phyloP scores from a whole-genome alignment of 805 yeast genomes.

The Candida chauliodis region DNA sequence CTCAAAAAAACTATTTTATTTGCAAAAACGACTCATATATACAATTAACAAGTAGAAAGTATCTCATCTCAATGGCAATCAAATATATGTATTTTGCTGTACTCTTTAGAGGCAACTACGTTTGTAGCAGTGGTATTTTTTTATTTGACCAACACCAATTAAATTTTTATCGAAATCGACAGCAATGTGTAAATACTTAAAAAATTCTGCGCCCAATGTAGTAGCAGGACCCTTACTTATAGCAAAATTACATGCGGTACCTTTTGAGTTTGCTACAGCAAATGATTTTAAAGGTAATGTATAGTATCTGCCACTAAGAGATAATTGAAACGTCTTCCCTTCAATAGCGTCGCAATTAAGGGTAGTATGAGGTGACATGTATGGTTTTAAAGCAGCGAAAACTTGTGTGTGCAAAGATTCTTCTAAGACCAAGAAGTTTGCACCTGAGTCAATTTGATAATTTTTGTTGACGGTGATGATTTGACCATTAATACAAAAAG shows the following conservation, averaged over 20 bases:
- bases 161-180: slow-evolving; percentile 2
- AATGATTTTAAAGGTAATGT: slow-evolving; percentile 6
- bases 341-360: neutral
- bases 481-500: too few species aligned
- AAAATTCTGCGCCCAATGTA: neutral
- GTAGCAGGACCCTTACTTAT: neutral
- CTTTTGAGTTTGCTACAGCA: neutral
- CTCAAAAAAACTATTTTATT: too few species aligned
- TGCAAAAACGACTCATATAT: too few species aligned
- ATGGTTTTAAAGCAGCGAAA: neutral
- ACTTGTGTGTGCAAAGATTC: neutral
- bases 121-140: slow-evolving; percentile 3
- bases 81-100: too few species aligned
- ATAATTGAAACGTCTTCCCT: slow-evolving; percentile 2
- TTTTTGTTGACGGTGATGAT: neutral
- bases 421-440: neutral
- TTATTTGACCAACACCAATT: slow-evolving; percentile 3
- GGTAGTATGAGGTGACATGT: neutral
- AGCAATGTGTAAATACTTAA: slow-evolving; percentile 5
- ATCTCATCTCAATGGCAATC: too few species aligned
- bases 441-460: slow-evolving; percentile 1
- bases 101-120: neutral
- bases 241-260: neutral
- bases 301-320: neutral
- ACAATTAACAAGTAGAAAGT: too few species aligned